These are phyloP conservation scores for Globisporangium polare DNA, from an alignment of 352 stramenopile species.

Conservation along the genomic window DNA sequence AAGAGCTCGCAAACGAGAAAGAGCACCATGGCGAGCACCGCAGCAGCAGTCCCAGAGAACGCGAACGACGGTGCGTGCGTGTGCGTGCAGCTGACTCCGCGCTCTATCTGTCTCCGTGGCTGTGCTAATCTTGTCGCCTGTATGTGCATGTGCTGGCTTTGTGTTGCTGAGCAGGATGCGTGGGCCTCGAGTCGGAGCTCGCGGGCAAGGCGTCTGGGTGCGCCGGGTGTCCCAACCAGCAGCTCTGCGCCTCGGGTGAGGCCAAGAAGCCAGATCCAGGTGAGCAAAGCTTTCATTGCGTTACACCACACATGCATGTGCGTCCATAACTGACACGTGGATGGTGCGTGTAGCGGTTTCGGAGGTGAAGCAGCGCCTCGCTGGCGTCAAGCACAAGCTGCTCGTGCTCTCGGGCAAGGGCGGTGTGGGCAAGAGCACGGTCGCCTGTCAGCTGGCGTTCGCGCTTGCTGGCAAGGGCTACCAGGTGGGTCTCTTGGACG, in stretches of 20 bases:
- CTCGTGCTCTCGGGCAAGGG: slow-evolving; percentile 99
- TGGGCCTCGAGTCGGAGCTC: slow-evolving; percentile 92
- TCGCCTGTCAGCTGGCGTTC: slow-evolving; percentile 98
- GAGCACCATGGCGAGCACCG: slow-evolving; percentile 5
- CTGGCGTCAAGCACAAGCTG: slow-evolving; percentile 94
- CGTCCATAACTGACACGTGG: slow-evolving; percentile 18
- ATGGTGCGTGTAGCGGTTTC: slow-evolving; percentile 35
- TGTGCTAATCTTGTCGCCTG: neutral
- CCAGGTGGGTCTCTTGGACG: slow-evolving; percentile 97
- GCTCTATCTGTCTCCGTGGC: neutral
- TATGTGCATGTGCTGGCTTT: neutral
- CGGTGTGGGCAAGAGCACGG: slow-evolving; percentile 98
- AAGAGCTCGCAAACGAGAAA: slow-evolving; percentile 1
- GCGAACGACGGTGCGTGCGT: slow-evolving; percentile 63
- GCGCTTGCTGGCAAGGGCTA: slow-evolving; percentile 92
- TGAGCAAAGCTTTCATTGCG: slow-evolving; percentile 16
- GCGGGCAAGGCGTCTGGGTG: slow-evolving; percentile 95
- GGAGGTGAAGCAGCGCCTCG: slow-evolving; percentile 86
- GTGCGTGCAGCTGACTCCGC: neutral
- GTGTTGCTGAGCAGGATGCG: slow-evolving; percentile 65
- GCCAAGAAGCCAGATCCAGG: slow-evolving; percentile 81
- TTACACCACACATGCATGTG: slow-evolving; percentile 25
- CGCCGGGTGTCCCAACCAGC: slow-evolving; percentile 97
- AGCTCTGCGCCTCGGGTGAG: slow-evolving; percentile 92
- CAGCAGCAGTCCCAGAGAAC: slow-evolving; percentile 34